Evolutionary conservation across 2,329 filamentous ascomycete species (phyloP).

Genomic region (Alternaria sp.): DNA sequence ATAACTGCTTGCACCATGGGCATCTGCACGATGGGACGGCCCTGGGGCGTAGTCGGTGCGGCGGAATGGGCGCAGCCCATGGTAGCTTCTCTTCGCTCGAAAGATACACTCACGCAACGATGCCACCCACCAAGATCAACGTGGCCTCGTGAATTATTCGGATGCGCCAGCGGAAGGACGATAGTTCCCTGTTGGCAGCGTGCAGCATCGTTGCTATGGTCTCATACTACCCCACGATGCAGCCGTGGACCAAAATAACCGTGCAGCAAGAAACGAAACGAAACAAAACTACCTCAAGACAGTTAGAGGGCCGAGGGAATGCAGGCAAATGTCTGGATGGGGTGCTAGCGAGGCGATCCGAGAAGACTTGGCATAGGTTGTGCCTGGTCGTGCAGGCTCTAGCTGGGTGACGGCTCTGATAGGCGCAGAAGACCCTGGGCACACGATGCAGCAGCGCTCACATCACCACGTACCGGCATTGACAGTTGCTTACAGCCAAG

Average conservation of each 20-base stretch:
- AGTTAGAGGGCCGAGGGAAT: conserved; percentile 21
- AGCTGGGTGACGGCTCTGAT: conserved; percentile 17
- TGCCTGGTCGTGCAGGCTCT: conserved; percentile 27
- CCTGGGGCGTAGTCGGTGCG: conserved; percentile 10
- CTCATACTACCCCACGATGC: conserved; percentile 25
- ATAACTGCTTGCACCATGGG: conserved; percentile 11
- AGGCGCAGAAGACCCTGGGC: conserved; percentile 19
- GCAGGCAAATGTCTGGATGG: conserved; percentile 27
- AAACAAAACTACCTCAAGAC: conserved; percentile 32
- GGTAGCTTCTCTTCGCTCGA: not conserved
- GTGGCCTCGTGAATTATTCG: conserved; percentile 21
- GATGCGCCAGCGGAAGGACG: conserved; percentile 2
- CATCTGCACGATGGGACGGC: conserved; percentile 11
- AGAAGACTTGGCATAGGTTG: conserved; percentile 31
- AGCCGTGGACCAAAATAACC: conserved; percentile 41
- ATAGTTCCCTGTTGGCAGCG: not conserved
- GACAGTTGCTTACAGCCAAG: conserved; percentile 23
- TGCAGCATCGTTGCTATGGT: conserved; percentile 10
- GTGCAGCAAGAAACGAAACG: conserved; percentile 24
- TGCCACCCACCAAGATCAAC: conserved; percentile 20
- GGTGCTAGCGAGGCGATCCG: conserved; percentile 17
- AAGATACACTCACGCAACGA: not conserved
- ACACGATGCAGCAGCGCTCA: conserved; percentile 24
- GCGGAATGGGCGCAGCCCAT: not conserved
- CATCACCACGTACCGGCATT: conserved; percentile 24